phyloP scores from a whole-genome alignment of 306 rosid species.

The Erythrophleum fordii region DNA sequence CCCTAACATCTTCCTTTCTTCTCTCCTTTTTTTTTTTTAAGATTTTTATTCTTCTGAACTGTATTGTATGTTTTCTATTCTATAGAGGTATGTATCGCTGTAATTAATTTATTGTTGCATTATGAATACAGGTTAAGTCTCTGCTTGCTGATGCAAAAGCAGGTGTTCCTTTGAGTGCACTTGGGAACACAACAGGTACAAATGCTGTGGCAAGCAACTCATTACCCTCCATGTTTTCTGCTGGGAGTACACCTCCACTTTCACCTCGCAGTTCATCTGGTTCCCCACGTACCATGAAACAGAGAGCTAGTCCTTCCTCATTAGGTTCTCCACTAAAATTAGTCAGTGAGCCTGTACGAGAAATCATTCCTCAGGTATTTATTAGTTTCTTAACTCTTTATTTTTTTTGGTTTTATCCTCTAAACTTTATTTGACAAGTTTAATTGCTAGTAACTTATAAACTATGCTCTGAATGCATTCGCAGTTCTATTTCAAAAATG shows the following conservation, averaged over 20 bases:
- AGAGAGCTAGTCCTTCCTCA: constrained; percentile 70
- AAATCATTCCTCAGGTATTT: constrained; percentile 79
- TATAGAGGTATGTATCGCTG: constrained; percentile 1
- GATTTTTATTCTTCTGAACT: constrained; percentile 16
- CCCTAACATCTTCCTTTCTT: background rate
- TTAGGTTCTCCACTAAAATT: constrained; percentile 72
- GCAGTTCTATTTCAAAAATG: constrained; percentile 82
- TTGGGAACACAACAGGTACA: constrained; percentile 50
- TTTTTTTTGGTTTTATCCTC: background rate
- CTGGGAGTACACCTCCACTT: constrained; percentile 80
- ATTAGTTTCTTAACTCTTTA: constrained; percentile 26
- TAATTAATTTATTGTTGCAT: constrained; percentile 31
- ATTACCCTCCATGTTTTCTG: constrained; percentile 69
- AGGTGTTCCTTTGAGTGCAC: constrained; percentile 52
- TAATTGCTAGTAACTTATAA: constrained; percentile 27
- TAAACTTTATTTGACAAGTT: constrained; percentile 8
- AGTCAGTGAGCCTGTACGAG: constrained; percentile 66
- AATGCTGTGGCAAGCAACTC: constrained; percentile 53
- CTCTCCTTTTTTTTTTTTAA: background rate
- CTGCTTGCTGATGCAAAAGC: constrained; percentile 67
- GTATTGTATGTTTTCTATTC: constrained; percentile 4
- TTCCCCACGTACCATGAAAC: constrained; percentile 71
- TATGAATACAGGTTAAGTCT: constrained; percentile 67
- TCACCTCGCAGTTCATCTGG: constrained; percentile 86
- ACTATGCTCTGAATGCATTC: constrained; percentile 36